Base-by-base conservation (phyloP, 2,329 filamentous ascomycete genomes). In the Orbilia ellipsospora region DNA sequence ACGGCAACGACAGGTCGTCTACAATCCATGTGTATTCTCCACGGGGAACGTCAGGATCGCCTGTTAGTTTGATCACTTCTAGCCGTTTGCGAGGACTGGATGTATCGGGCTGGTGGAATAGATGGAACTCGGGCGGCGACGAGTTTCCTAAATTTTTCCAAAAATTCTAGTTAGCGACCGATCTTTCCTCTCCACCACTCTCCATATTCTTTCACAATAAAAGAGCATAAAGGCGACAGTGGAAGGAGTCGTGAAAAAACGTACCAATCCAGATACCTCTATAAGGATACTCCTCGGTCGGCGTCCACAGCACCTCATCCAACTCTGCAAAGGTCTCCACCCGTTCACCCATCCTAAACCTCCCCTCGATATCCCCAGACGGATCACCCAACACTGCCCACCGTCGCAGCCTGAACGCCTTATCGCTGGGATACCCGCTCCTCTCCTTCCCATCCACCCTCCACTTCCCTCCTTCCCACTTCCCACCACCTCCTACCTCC, bases 1-100 rank as follows among this genome's bases (percentile, higher is more conserved):
- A 1, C 15, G 73, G 66, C 31, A 44, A 54, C 3, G 73, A 69
- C 42, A 98, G 88, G 78, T 97, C 93, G 4, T 92, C 88, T 0
- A 89, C 90, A 2, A 92, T 86, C 81, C 96, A 97, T 0, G 91
- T 92, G 78, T 90, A 88, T 81, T 97, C 91, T 7, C 94, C 94
- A 7, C 94, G 87, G 0, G 94, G 94, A 13, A 98, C 89, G 78
- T 97, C 96, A 0, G 90, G 89, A 80, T 99, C 94, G 0, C 94
- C 94, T 0, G 94, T 98, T 40, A 99, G 84, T 81, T 98, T 98
- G 80, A 97, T 89, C 0, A 91, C 94, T 81, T 94, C 89, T 2
- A 98, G 82, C 1, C 89, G 85, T 82, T 20, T 83, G 81, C 65
- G 85, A 81, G 0, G 83, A 36, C 85, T 84, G 16, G 87, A 85